phyloP scores from a whole-genome alignment of 768 basidiomycete species.

The Hypholoma fasciculare region DNA sequence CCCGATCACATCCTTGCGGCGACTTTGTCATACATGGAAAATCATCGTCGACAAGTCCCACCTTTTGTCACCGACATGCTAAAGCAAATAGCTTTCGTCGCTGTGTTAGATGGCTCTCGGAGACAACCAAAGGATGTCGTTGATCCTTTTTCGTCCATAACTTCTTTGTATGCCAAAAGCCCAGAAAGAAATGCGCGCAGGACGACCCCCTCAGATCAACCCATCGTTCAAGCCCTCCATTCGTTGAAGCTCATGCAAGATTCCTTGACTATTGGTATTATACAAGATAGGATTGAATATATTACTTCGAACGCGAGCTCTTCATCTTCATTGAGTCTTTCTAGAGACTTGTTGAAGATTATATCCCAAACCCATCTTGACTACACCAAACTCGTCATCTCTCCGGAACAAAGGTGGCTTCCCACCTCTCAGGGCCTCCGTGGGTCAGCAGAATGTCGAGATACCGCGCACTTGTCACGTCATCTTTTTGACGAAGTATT shows the following conservation, averaged over 20 bases:
- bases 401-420: slow-evolving; percentile 30
- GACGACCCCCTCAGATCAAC: not conserved
- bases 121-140: slow-evolving; percentile 25
- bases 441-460: slow-evolving; percentile 27
- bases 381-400: slow-evolving; percentile 10
- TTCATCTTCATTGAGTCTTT: slow-evolving; percentile 1
- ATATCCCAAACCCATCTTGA: slow-evolving; percentile 16
- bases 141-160: slow-evolving; percentile 32
- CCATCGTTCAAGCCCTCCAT: slow-evolving; percentile 18
- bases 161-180: slow-evolving; percentile 22
- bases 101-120: slow-evolving; percentile 15
- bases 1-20: slow-evolving; percentile 22
- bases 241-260: slow-evolving; percentile 27
- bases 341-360: slow-evolving; percentile 11
- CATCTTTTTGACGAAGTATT: slow-evolving; percentile 42
- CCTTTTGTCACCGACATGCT: slow-evolving; percentile 25
- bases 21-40: slow-evolving; percentile 28
- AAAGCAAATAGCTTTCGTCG: slow-evolving; percentile 25
- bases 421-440: slow-evolving; percentile 37
- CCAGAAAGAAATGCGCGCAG: slow-evolving; percentile 13
- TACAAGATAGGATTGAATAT: slow-evolving; percentile 34
- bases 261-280: slow-evolving; percentile 27
- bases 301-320: slow-evolving; percentile 24
- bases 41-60: slow-evolving; percentile 21
- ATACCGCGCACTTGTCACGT: slow-evolving; percentile 16